Percentiles rank a stretch among this genome's conserved stretches.
These are phyloP conservation scores for Saturnispora ahearnii DNA, from an alignment of 805 yeast species.

Conservation along the genomic window DNA sequence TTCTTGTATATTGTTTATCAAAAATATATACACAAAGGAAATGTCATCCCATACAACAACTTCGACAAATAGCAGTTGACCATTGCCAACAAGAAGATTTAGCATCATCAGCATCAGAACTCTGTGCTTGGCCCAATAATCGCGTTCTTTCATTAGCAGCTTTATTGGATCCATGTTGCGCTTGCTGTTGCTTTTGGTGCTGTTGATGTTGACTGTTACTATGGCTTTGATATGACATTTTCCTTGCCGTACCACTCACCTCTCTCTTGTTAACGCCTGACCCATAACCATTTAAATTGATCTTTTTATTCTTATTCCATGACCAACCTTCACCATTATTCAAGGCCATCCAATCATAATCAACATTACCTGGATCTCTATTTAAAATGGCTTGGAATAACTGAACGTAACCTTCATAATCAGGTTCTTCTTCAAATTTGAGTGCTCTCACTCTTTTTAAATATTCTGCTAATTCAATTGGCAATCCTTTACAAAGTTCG, in stretches of 20 bases:
- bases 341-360: constrained; percentile 75
- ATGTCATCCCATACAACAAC: neutral
- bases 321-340: constrained; percentile 82
- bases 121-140: neutral
- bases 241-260: constrained; percentile 7
- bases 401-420: constrained; percentile 57
- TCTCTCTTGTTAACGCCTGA: constrained; percentile 16
- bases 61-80: neutral
- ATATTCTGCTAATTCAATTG: constrained; percentile 67
- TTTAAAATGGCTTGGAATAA: constrained; percentile 49
- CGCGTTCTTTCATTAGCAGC: constrained; percentile 6
- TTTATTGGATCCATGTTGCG: constrained; percentile 7
- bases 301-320: constrained; percentile 62
- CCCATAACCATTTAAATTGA: constrained; percentile 76
- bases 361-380: neutral
- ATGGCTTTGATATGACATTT: constrained; percentile 19
- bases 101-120: neutral
- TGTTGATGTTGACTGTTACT: constrained; percentile 11
- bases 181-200: constrained; percentile 9
- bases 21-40: neutral
- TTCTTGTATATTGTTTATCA: neutral
- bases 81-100: constrained; percentile 9
- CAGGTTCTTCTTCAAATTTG: constrained; percentile 73
- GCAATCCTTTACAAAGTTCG: constrained; percentile 55
- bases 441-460: constrained; percentile 57